Conservation (phyloP, 768 basidiomycete species). For the Glaciozyma antarctica region DNA sequence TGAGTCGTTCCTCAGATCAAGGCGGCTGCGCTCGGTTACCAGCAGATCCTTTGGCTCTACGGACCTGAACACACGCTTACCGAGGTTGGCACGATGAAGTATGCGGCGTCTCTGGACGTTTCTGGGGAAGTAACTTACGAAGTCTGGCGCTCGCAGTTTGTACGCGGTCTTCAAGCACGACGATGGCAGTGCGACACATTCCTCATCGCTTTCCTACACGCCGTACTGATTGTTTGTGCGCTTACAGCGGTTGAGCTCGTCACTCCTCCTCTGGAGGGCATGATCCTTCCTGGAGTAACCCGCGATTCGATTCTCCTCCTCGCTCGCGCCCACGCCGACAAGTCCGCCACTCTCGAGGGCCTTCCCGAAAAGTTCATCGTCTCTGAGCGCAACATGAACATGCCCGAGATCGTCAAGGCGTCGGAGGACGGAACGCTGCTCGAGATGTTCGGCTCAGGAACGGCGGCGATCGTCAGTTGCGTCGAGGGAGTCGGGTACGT, state of each 20-base stretch:
- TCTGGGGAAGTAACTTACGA: too few species aligned
- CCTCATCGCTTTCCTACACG: not conserved
- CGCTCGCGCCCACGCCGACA: constrained; percentile 51
- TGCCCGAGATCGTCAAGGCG: constrained; percentile 47
- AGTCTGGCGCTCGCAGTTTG: constrained; percentile 32
- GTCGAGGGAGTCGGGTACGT: constrained; percentile 56
- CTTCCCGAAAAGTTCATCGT: constrained; percentile 46
- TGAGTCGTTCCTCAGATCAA: constrained; percentile 50
- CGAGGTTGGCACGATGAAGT: constrained; percentile 59
- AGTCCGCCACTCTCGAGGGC: constrained; percentile 39
- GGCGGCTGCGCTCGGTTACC: constrained; percentile 60
- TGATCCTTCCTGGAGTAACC: constrained; percentile 81
- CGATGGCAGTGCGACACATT: constrained; percentile 42
- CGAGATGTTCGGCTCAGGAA: constrained; percentile 79
- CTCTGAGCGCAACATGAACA: constrained; percentile 53
- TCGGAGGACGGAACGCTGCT: constrained; percentile 53
- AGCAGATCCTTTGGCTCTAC: constrained; percentile 68
- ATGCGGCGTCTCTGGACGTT: too few species aligned
- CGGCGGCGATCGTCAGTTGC: constrained; percentile 64
- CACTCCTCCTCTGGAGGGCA: constrained; percentile 79
- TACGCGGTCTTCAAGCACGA: constrained; percentile 56
- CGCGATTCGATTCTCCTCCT: constrained; percentile 65
- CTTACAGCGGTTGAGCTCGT: constrained; percentile 54
- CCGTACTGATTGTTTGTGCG: not conserved
- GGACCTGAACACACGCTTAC: constrained; percentile 38